A percentile compares a stretch with the other conserved stretches of the same genome.
Conservation (phyloP, 2,329 filamentous ascomycete species). For the Monosporascus sp. region DNA sequence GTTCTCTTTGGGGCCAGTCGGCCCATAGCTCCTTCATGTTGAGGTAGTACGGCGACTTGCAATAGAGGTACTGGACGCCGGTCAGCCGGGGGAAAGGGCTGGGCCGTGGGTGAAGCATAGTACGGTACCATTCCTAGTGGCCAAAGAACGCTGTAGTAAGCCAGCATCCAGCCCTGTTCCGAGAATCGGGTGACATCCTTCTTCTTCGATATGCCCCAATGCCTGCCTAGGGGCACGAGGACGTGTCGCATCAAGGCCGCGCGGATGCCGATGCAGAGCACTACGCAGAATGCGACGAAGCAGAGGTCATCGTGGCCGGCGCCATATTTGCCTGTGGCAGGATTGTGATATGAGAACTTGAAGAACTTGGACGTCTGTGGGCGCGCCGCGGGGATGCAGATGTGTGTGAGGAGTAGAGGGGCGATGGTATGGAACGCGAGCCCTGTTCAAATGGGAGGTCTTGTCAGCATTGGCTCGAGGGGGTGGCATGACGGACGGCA, state of each 20-base stretch:
- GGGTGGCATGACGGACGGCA: too few species aligned
- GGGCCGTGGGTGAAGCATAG: slow-evolving; percentile 22
- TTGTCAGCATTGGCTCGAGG: too few species aligned
- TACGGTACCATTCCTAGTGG: slow-evolving; percentile 66
- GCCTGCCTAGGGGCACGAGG: slow-evolving; percentile 69
- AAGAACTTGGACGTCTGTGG: slow-evolving; percentile 78
- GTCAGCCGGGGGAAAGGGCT: not conserved
- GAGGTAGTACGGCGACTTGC: slow-evolving; percentile 69
- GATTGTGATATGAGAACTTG: slow-evolving; percentile 74
- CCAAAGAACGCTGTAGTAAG: slow-evolving; percentile 81
- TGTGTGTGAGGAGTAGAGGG: slow-evolving; percentile 71
- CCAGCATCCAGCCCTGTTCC: slow-evolving; percentile 84
- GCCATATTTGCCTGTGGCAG: slow-evolving; percentile 61
- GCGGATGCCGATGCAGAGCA: slow-evolving; percentile 79
- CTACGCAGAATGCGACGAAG: slow-evolving; percentile 68
- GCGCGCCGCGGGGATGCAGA: slow-evolving; percentile 70
- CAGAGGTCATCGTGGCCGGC: slow-evolving; percentile 73
- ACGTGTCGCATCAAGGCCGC: slow-evolving; percentile 82
- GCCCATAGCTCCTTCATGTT: slow-evolving; percentile 75
- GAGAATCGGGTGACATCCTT: slow-evolving; percentile 78
- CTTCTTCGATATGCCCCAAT: slow-evolving; percentile 63
- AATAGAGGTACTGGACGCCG: slow-evolving; percentile 64
- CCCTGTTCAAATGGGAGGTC: slow-evolving; percentile 40
- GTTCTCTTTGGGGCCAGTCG: slow-evolving; percentile 73
- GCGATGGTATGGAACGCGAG: slow-evolving; percentile 77